Base-by-base conservation (phyloP, 805 yeast species). In the Naumovozyma castellii region DNA sequence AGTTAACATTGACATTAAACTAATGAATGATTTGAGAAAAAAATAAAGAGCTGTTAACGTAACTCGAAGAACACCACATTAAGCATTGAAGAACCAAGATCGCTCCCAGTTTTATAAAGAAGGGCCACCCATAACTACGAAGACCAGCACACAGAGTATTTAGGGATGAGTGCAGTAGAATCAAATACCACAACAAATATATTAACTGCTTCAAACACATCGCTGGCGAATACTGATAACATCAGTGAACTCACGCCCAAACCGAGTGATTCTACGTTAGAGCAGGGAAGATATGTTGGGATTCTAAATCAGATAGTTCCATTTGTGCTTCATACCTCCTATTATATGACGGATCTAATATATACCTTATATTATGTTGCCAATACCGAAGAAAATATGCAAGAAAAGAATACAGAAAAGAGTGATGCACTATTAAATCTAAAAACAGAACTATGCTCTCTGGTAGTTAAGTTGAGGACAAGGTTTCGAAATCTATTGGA, bases 271-370 rank as follows among this genome's bases (percentile, higher is more conserved):
- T 22, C 27, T 10, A 6, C 27, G 27, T 22, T 22, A 22, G 27
- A 22, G 27, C 32, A 29, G 13, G 32, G 13, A n/a, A 29, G 15
- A 29, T 47, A 43, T 29, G 29, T 49, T 6, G 39, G 43, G 17
- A 27, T 51, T 31, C 38, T 49, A 22, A 41, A 45, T 25, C 51
- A 51, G 34, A 44, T 47, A 29, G 42, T 49, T 10, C 43, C 48
- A 12, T 48, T 48, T 38, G 40, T 47, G 8, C 34, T 49, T 30
- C 48, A 48, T 39, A 47, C 50, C 4, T 47, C 51, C 3, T 53
- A 50, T 34, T 51, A 48, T 35, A 48, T 50, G 52, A 50, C 56
- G 3, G 55, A 51, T 36, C 31, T 53, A 29, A 48, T 44, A 31
- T 53, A 53, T 36, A 41, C 45, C 12, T 35, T 46, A 20, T 53